Evolutionary conservation across 140 eudicot species (phyloP).

Genomic region (Cichorium intybus): DNA sequence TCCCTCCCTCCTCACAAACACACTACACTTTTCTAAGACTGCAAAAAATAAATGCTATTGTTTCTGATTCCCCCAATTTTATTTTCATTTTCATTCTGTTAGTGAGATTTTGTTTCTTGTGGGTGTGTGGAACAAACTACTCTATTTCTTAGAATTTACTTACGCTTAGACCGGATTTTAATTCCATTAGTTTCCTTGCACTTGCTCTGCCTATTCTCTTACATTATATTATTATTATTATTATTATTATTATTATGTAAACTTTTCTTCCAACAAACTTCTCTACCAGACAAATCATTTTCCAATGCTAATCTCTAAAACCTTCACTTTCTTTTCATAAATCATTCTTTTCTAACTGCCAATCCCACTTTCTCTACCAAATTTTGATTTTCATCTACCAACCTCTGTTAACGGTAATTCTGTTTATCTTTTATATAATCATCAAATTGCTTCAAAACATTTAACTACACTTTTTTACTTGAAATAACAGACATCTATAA

Average conservation of each 20-base stretch:
- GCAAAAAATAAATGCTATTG: slow-evolving; percentile 14
- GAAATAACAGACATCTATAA: too few species aligned
- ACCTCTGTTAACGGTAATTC: slow-evolving; percentile 27
- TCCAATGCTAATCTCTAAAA: too few species aligned
- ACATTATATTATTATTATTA: too few species aligned
- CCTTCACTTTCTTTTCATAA: too few species aligned
- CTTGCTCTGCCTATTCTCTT: background rate
- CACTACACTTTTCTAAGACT: too few species aligned
- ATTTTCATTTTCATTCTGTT: slow-evolving; percentile 27
- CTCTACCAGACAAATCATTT: background rate
- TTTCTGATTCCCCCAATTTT: slow-evolving; percentile 7
- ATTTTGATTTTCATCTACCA: slow-evolving; percentile 20
- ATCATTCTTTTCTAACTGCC: too few species aligned
- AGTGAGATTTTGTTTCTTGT: slow-evolving; percentile 29
- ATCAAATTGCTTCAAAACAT: too few species aligned
- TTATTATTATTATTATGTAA: too few species aligned
- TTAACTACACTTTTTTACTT: too few species aligned
- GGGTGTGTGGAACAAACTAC: slow-evolving; percentile 24
- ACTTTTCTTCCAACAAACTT: too few species aligned
- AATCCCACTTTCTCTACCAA: slow-evolving; percentile 20
- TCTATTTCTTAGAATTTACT: background rate
- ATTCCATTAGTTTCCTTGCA: slow-evolving; percentile 6
- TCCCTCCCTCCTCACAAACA: too few species aligned
- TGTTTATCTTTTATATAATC: background rate
- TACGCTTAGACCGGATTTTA: slow-evolving; percentile 7